These are phyloP conservation scores for Phytophthora sojae DNA, from an alignment of 352 stramenopile genomes.

Conservation along the genomic window DNA sequence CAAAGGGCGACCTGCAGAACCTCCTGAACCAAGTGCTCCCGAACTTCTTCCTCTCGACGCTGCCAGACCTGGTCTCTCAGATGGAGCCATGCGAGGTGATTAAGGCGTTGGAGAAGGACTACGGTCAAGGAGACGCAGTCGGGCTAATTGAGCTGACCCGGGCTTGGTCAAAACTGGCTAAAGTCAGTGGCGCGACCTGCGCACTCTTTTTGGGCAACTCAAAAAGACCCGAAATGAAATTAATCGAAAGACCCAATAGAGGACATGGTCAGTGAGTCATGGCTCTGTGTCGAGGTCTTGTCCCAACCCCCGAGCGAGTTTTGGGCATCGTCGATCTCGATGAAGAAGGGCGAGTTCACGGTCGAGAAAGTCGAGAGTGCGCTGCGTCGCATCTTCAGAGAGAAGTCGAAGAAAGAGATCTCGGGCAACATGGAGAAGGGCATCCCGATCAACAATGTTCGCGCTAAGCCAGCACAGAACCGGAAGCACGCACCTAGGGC, in stretches of 20 bases:
- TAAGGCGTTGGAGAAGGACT: neutral
- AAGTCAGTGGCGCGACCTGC: conserved; percentile 1
- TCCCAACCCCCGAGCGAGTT: conserved; percentile 13
- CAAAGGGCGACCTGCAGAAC: neutral
- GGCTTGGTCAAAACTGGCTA: conserved; percentile 7
- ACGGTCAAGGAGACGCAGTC: neutral
- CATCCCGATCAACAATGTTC: neutral
- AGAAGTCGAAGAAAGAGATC: neutral
- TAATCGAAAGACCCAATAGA: conserved; percentile 11
- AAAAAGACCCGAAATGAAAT: conserved; percentile 17
- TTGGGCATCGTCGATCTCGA: conserved; percentile 4
- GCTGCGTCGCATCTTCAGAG: neutral
- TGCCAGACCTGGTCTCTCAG: neutral
- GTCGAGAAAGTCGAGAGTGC: neutral
- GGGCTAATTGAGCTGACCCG: conserved; percentile 11
- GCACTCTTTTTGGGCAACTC: conserved; percentile 14
- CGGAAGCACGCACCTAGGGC: neutral
- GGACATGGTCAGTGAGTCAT: conserved; percentile 16
- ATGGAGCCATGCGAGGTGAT: neutral
- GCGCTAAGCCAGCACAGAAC: neutral
- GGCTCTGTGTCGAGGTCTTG: conserved; percentile 15
- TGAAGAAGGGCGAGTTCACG: neutral
- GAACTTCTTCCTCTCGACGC: neutral
- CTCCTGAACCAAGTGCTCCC: neutral
- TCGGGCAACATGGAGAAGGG: neutral